A percentile compares a stretch with the other conserved stretches of the same genome.
phyloP scores from a whole-genome alignment of 805 yeast genomes.

The Nakazawaea ernobii region DNA sequence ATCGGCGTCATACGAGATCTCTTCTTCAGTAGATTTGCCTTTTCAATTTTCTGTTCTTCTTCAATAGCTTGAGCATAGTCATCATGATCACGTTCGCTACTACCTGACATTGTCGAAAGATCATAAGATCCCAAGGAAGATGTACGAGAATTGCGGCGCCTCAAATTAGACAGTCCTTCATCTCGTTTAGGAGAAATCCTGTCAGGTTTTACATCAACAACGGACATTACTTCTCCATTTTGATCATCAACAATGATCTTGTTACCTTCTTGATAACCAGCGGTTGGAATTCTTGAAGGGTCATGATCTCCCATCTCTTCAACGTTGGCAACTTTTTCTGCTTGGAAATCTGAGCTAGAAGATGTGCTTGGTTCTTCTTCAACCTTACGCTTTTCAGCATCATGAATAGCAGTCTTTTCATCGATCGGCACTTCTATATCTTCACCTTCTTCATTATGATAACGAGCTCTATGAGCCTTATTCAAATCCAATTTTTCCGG shows the following conservation, averaged over 20 bases:
- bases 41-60: neutral
- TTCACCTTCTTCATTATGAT: constrained; percentile 13
- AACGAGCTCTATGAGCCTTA: constrained; percentile 16
- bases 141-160: neutral
- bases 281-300: constrained; percentile 24
- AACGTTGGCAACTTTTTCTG: neutral
- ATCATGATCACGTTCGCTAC: too few relatives aligned
- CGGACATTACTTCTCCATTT: constrained; percentile 73
- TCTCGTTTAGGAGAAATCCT: neutral
- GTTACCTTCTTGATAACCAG: constrained; percentile 65
- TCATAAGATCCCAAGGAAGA: neutral
- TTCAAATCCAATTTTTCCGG: constrained; percentile 28
- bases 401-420: neutral
- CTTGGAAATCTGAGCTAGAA: constrained; percentile 3
- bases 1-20: constrained; percentile 1
- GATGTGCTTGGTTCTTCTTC: neutral
- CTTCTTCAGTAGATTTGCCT: constrained; percentile 12
- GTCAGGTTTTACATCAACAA: constrained; percentile 28
- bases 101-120: neutral
- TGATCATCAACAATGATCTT: constrained; percentile 73
- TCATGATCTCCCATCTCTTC: constrained; percentile 11
- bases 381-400: neutral
- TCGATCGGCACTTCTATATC: constrained; percentile 1
- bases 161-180: neutral
- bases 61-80: too few relatives aligned